A percentile compares a stretch with the other conserved stretches of the same genome.
Conservation (phyloP, 331 rosid species). For the Telfairia occidentalis region DNA sequence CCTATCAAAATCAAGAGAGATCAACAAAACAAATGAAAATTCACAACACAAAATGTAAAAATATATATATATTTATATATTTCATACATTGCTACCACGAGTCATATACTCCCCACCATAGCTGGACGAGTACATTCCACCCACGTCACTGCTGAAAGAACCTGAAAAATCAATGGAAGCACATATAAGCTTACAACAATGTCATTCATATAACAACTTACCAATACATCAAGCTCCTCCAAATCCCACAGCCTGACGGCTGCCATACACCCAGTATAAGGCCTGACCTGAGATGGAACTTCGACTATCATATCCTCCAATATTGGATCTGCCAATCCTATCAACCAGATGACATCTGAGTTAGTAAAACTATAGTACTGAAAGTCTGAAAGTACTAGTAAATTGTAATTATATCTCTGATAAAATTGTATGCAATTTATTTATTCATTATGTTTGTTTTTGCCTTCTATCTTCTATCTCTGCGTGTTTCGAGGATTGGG, state of each 20-base stretch:
- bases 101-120: slow-evolving; percentile 82
- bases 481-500: too few species aligned
- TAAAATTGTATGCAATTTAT: neutral
- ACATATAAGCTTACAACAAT: neutral
- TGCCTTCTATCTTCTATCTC: neutral
- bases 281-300: slow-evolving; percentile 63
- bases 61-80: neutral
- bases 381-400: neutral
- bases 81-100: slow-evolving; percentile 82
- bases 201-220: neutral
- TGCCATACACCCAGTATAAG: slow-evolving; percentile 64
- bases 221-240: slow-evolving; percentile 36
- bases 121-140: slow-evolving; percentile 90
- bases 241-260: slow-evolving; percentile 58
- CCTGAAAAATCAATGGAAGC: slow-evolving; percentile 33
- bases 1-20: slow-evolving; percentile 35
- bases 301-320: slow-evolving; percentile 75
- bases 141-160: slow-evolving; percentile 63
- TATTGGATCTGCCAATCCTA: slow-evolving; percentile 69
- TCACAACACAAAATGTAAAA: neutral
- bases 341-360: slow-evolving; percentile 12
- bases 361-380: neutral
- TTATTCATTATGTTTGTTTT: neutral
- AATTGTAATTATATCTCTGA: neutral
- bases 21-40: neutral